Base-by-base conservation (phyloP, 768 basidiomycete species). In the Russula brevipes region DNA sequence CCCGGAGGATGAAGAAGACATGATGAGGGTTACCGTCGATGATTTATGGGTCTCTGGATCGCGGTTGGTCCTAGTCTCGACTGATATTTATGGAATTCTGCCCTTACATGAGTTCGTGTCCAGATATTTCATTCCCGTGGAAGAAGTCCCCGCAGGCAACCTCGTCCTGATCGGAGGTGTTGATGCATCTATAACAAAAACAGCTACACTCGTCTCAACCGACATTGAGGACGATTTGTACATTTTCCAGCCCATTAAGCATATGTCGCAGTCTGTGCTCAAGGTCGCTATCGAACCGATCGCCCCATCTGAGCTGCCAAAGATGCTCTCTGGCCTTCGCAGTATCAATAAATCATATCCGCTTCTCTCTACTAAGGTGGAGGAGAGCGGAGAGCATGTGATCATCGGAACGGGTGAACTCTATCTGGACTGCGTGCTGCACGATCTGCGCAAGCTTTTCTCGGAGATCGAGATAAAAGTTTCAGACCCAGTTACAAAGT, bases 391-490 rank as follows among this genome's bases (percentile, higher is more conserved):
- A 19, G 97, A 99, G 73, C 97, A 99, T 73, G 91, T 99, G 62
- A 76, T 99, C 64, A 86, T 98, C 66, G 97, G 97, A 57, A 98
- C 97, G 1, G 97, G 97, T 54, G 97, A 99, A 72, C 78, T 99
- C 55, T 98, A 96, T 76, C 79, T 99, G 70, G 97, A 99, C 73
- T 96, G 89, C 66, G 90, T 96, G 50, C 87, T 99, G 87, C 96
- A 99, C 71, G 97, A 99, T 75, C 76, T 99, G 55, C 81, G 97
- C 65, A 84, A 82, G 64, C 72, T 98, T 64, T 99, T 96, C 77
- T 87, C 94, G 36, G 97, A 99, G 79, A 97, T 98, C 69, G 97
- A 99, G 80, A 98, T 99, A 81, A 99, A 99, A 79, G 94, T 98
- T 14, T 98, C 96, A 30, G 97, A 99, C 78, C 97, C 97, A 1